Conservation (phyloP, 192 early-diverging fungal genomes). For the Chytriomyces confervae region DNA sequence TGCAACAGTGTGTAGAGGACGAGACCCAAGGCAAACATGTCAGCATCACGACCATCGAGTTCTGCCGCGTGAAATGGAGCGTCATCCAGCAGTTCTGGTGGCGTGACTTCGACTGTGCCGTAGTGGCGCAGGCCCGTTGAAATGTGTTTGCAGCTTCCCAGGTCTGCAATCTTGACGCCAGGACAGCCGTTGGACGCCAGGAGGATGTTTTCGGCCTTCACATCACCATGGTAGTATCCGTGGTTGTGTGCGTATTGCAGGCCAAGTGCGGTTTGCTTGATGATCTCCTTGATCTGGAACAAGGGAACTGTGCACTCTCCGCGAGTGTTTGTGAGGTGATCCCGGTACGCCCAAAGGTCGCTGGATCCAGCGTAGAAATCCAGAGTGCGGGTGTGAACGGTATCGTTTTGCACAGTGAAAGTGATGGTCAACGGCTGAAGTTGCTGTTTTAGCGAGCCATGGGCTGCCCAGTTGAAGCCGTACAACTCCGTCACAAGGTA, state of each 20-base stretch:
- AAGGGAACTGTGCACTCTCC: slow-evolving; percentile 12
- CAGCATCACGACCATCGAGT: slow-evolving; percentile 14
- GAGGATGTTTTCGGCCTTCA: slow-evolving; percentile 68
- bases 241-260: slow-evolving; percentile 52
- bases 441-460: not conserved
- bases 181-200: slow-evolving; percentile 1
- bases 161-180: slow-evolving; percentile 16
- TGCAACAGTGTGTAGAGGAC: slow-evolving; percentile 17
- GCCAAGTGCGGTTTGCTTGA: slow-evolving; percentile 52
- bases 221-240: slow-evolving; percentile 59
- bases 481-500: slow-evolving; percentile 24
- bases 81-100: slow-evolving; percentile 20
- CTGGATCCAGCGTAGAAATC: slow-evolving; percentile 5
- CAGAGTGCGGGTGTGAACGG: not conserved
- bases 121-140: slow-evolving; percentile 3
- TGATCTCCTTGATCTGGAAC: slow-evolving; percentile 36
- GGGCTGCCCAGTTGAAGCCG: slow-evolving; percentile 9
- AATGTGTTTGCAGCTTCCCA: slow-evolving; percentile 22
- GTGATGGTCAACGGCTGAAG: not conserved
- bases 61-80: not conserved
- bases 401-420: not conserved
- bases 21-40: slow-evolving; percentile 37
- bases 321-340: not conserved
- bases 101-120: slow-evolving; percentile 18
- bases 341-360: slow-evolving; percentile 30